Base-by-base conservation (phyloP, 169 alveolate species). In the Babesia sp. region DNA sequence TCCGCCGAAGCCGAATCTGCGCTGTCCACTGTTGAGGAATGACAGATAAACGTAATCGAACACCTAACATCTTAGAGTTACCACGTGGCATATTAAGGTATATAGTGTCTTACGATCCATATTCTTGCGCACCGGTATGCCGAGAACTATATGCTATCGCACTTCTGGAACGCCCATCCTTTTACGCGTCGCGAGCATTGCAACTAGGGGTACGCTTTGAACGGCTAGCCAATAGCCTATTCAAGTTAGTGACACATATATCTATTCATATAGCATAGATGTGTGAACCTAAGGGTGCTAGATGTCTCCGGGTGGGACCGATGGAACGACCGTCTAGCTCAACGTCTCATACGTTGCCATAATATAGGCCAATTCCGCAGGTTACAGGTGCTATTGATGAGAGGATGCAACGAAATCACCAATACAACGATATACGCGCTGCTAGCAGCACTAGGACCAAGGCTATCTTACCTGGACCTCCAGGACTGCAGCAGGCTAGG, bases 281-380 rank as follows among this genome's bases (percentile, higher is more conserved):
- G 61, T 72, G 63, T 72, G 28, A 33, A 42, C 69, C 18, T 61
- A 46, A 54, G 57, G 56, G 36, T 36, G 29, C 76, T 78, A 22
- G 73, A 78, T 33, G 86, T 78, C 41, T 54, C 70, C n/a, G 82
- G 81, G 12, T 78, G 86, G 86, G 50, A 34, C 28, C 68, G 54
- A 3, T 78, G 80, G 83, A 63, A 54, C 73, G 76, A 78, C 61
- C 64, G 73, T n/a, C 22, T 61, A 0, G 51, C 68, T 6, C 48
- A 57, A 46, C 61, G 73, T 55, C 41, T 78, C 11, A 22, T 56
- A 26, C 42, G 29, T n/a, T 45, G 64, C 66, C 39, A 26, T 14
- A 20, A 60, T 1, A 26, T 36, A 18, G 86, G 82, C 29, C 70
- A 78, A 37, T 78, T 69, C 36, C 60, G 34, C 31, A 24, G 34